Percentiles rank a stretch among this genome's conserved stretches.
Conservation (phyloP, 352 stramenopile species). For the Peronospora belbahrii region DNA sequence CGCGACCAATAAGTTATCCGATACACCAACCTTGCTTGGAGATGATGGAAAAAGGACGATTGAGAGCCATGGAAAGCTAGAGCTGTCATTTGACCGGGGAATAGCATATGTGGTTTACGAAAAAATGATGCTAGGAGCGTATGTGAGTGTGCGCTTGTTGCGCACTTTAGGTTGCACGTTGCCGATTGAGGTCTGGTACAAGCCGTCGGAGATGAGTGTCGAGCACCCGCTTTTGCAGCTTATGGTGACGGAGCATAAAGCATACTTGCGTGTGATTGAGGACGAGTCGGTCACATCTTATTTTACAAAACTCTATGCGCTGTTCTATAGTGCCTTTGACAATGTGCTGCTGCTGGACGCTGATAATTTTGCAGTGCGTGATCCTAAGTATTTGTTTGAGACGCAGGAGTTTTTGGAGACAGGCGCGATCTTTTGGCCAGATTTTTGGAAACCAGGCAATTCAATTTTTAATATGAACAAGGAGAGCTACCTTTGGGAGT, state of each 20-base stretch:
- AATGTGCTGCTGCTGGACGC: slow-evolving; percentile 48
- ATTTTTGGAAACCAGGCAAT: slow-evolving; percentile 63
- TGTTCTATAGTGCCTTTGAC: slow-evolving; percentile 52
- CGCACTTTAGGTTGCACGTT: slow-evolving; percentile 37
- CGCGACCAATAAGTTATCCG: slow-evolving; percentile 20
- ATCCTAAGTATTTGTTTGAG: slow-evolving; percentile 61
- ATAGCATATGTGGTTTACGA: slow-evolving; percentile 61
- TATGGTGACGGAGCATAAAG: slow-evolving; percentile 30
- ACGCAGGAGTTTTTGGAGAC: slow-evolving; percentile 41
- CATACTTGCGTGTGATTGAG: slow-evolving; percentile 40
- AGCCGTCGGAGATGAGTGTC: slow-evolving; percentile 28
- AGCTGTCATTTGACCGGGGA: slow-evolving; percentile 32
- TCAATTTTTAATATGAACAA: slow-evolving; percentile 77
- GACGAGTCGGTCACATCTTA: slow-evolving; percentile 36
- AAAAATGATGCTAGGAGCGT: slow-evolving; percentile 47
- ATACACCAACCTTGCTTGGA: slow-evolving; percentile 21
- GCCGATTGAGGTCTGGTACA: slow-evolving; percentile 57
- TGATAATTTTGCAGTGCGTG: slow-evolving; percentile 52
- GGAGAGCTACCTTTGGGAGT: slow-evolving; percentile 61
- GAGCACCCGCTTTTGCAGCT: slow-evolving; percentile 31
- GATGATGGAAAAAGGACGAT: slow-evolving; percentile 23
- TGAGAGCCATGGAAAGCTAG: slow-evolving; percentile 20
- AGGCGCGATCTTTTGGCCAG: slow-evolving; percentile 77
- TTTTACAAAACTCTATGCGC: slow-evolving; percentile 47
- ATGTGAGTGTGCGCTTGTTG: slow-evolving; percentile 46